Evolutionary conservation across 768 basidiomycete species (phyloP), one percentile per base, ranked within the genome.

Genomic region (Serendipita sp.): DNA sequence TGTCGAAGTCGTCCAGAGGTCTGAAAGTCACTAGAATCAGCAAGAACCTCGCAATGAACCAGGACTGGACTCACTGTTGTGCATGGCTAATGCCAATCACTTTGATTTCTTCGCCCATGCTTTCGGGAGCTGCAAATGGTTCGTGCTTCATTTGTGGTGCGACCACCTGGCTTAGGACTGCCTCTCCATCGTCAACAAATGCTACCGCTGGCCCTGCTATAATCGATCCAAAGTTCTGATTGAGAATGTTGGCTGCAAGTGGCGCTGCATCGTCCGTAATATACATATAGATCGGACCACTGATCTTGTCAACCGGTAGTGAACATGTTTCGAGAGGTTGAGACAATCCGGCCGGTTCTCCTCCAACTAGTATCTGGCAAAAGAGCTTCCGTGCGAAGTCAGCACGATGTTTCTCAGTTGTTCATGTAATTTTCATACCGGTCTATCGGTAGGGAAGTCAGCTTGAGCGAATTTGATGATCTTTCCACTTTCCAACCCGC

Each of bases 341-440:
- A 43, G 80, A 69, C 69, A 87, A 75, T 3, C 88, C 75, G 69
- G 73, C 72, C 58, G 82, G 71, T n/a, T 74, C 62, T 31, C 84
- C 86, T 34, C 87, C 89, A 63, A 82, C 67, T 68, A 91, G 72
- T 80, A 91, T 88, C 74, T 91, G 85, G 73, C 89, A 90, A 74
- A 77, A 81, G n/a, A 63, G 34, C 5, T 60, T 23, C 23, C 4
- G 31, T 10, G n/a, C 27, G 27, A 23, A 8, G 10, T n/a, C n/a
- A 60, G 16, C 27, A 27, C 16, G 18, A 60, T 33, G 40, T 6
- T 40, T 6, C 5, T 40, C 40, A 40, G 6, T 40, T 13, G 40
- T 6, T 6, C n/a, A 36, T 8, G 31, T 8, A n/a, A 60, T 23
- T 60, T 23, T 48, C 62, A 44, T 44, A 63, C 62, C 16, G 23